Evolutionary conservation across 1,284 basidiomycete species (phyloP).

Genomic region (Irpex rosettiformis): DNA sequence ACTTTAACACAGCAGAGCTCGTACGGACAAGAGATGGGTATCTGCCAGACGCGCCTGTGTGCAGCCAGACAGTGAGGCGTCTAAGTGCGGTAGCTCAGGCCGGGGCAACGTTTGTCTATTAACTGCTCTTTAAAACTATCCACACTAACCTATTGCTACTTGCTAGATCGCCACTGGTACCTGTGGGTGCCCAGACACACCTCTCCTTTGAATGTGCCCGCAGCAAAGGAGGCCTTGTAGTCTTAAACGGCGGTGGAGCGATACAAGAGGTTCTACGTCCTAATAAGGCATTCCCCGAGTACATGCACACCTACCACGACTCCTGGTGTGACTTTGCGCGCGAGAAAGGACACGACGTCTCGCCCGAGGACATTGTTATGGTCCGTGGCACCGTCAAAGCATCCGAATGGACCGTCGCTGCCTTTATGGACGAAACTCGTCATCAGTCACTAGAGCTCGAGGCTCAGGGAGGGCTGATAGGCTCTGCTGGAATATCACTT

Average conservation of each 20-base stretch:
- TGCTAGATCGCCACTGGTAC: background rate
- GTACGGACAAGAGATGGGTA: background rate
- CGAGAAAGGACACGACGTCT: constrained; percentile 1
- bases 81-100: background rate
- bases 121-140: background rate
- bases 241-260: background rate
- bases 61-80: background rate
- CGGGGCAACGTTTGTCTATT: background rate
- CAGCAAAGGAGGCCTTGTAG: background rate
- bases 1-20: background rate
- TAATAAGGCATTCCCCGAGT: constrained; percentile 3
- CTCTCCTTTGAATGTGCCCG: background rate
- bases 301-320: constrained; percentile 2
- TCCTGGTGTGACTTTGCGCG: constrained; percentile 5
- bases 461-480: background rate
- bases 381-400: constrained; percentile 15
- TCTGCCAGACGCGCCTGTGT: background rate
- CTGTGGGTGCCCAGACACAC: background rate
- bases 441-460: constrained; percentile 5
- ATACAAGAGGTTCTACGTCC: background rate
- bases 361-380: constrained; percentile 10
- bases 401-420: constrained; percentile 13
- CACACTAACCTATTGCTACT: background rate
- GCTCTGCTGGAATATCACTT: background rate
- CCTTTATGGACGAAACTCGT: constrained; percentile 8